Conservation (phyloP, 1,284 basidiomycete genomes). For the Mrakiaceae sp. region DNA sequence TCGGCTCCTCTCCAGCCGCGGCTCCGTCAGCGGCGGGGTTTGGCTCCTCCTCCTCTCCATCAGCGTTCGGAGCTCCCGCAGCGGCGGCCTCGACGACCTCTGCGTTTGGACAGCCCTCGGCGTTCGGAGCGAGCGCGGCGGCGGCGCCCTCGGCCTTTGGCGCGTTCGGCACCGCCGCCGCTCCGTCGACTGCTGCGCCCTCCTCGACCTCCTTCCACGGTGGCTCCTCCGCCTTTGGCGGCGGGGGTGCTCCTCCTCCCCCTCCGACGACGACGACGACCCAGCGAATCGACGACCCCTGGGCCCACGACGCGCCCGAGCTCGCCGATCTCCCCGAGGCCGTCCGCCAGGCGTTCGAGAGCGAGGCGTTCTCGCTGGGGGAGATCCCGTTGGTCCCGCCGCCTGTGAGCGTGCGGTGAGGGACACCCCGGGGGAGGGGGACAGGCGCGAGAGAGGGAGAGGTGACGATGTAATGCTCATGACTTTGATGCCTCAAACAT, state of each 20-base stretch:
- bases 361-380: conserved; percentile 5
- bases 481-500: too few relatives aligned
- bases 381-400: conserved; percentile 3
- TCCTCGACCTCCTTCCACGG: neutral
- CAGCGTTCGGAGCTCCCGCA: conserved; percentile 2
- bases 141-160: conserved; percentile 6
- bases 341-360: conserved; percentile 5
- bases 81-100: conserved; percentile 2
- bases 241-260: neutral
- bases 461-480: too few relatives aligned
- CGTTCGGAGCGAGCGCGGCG: conserved; percentile 6
- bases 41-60: neutral
- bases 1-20: neutral
- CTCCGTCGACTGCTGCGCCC: neutral
- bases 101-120: conserved; percentile 7
- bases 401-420: conserved; percentile 5
- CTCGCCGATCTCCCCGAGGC: conserved; percentile 6
- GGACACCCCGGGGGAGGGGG: too few relatives aligned
- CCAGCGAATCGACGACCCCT: conserved; percentile 8
- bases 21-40: too few relatives aligned
- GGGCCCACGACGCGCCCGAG: neutral
- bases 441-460: too few relatives aligned
- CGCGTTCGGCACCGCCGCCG: neutral
- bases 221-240: neutral
- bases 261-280: neutral